Evolutionary conservation across 208 protist species (phyloP).

Genomic region (Naegleria gruberi): DNA sequence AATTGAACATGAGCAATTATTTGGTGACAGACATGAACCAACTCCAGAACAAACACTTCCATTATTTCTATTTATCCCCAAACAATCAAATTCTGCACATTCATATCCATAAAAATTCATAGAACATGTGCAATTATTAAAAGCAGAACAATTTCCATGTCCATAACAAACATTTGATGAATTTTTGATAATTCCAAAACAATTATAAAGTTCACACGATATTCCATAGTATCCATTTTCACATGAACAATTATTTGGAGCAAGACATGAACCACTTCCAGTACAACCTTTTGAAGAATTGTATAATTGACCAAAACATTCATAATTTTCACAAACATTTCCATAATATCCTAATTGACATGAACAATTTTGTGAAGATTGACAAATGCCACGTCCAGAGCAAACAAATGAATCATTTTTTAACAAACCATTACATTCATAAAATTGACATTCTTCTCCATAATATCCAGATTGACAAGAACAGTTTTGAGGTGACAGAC

Average conservation of each 20-base stretch:
- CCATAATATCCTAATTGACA: background rate
- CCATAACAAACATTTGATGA: background rate
- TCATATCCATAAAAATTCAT: background rate
- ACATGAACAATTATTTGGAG: background rate
- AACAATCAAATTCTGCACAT: background rate
- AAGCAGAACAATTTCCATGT: background rate
- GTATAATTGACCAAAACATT: background rate
- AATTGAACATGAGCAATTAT: background rate
- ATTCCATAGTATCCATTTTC: no score
- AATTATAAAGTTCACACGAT: no score
- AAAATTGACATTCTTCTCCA: background rate
- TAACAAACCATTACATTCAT: no score
- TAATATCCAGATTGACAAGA: background rate
- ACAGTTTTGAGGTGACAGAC: background rate
- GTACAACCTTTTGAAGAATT: background rate
- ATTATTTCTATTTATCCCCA: background rate
- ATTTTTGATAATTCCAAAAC: no score
- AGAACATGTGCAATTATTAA: background rate
- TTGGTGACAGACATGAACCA: background rate
- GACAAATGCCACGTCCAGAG: background rate
- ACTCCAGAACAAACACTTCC: background rate
- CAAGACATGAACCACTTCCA: background rate
- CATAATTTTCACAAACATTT: background rate
- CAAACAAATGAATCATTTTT: background rate
- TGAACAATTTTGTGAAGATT: background rate